A percentile compares a stretch with the other conserved stretches of the same genome.
These are phyloP conservation scores for Vitis rupestris DNA, from an alignment of 164 flowering plant species.

Conservation along the genomic window DNA sequence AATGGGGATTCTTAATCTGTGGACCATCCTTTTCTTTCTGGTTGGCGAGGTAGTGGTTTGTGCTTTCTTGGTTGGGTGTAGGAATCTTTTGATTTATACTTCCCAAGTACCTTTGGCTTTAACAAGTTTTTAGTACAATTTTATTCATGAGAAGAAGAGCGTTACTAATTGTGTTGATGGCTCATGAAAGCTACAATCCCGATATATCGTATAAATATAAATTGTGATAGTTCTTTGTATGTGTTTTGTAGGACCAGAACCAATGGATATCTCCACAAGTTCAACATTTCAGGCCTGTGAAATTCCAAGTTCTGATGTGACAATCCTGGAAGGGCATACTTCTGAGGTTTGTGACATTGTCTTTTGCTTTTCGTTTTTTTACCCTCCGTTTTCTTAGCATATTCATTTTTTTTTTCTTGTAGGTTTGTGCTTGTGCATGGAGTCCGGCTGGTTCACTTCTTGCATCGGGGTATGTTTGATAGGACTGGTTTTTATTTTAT, in stretches of 20 bases:
- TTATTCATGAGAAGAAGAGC: too few species aligned
- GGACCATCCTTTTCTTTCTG: too few species aligned
- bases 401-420: conserved; percentile 8
- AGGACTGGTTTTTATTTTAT: not conserved
- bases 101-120: too few species aligned
- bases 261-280: conserved; percentile 68
- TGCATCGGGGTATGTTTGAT: conserved; percentile 84
- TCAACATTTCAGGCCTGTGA: conserved; percentile 49
- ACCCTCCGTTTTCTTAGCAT: not conserved
- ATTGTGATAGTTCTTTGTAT: conserved; percentile 3
- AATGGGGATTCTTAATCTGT: too few species aligned
- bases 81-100: too few species aligned
- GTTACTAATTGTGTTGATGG: too few species aligned
- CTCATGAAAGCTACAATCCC: too few species aligned
- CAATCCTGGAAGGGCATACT: conserved; percentile 88
- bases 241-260: conserved; percentile 57
- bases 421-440: conserved; percentile 99
- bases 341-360: conserved; percentile 66
- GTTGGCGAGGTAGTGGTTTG: too few species aligned
- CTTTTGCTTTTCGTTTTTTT: not conserved
- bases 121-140: too few species aligned
- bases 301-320: conserved; percentile 77
- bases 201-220: not conserved
- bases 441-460: conserved; percentile 90
- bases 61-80: too few species aligned